phyloP scores from a whole-genome alignment of 306 rosid genomes.

The Inga oerstediana region DNA sequence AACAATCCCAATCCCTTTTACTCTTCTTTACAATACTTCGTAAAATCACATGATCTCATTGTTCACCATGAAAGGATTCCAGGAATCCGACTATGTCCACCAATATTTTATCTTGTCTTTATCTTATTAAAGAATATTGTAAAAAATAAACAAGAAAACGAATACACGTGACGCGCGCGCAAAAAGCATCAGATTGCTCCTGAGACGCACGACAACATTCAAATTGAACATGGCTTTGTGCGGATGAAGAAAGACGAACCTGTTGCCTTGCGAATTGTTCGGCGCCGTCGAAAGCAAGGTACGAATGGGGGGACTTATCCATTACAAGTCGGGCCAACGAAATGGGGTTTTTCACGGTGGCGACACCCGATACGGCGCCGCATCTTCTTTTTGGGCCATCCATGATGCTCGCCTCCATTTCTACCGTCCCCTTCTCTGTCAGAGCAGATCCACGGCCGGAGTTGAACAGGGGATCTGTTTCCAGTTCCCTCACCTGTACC shows the following conservation, averaged over 20 bases:
- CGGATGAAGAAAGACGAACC: conserved; percentile 41
- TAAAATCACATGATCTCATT: not conserved
- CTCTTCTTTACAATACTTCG: not conserved
- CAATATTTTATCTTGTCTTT: not conserved
- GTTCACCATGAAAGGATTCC: not conserved
- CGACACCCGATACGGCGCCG: conserved; percentile 88
- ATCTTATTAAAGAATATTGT: not conserved
- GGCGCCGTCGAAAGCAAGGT: conserved; percentile 87
- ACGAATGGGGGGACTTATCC: conserved; percentile 98
- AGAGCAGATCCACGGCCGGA: conserved; percentile 96
- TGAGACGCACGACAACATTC: not conserved
- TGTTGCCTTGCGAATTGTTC: conserved; percentile 82
- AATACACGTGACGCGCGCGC: conserved; percentile 3
- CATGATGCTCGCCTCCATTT: conserved; percentile 98
- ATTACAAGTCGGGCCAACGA: conserved; percentile 92
- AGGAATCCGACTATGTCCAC: not conserved
- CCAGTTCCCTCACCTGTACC: conserved; percentile 76
- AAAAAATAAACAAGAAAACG: not conserved
- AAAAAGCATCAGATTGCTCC: not conserved
- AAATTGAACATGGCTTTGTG: not conserved
- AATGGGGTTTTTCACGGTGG: conserved; percentile 82
- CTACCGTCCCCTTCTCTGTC: conserved; percentile 82
- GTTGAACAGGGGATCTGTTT: conserved; percentile 83
- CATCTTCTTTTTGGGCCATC: conserved; percentile 85
- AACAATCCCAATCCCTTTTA: not conserved